These are phyloP conservation scores for Colletotrichum theobromicola DNA, from an alignment of 2,329 filamentous ascomycete genomes.

Conservation along the genomic window DNA sequence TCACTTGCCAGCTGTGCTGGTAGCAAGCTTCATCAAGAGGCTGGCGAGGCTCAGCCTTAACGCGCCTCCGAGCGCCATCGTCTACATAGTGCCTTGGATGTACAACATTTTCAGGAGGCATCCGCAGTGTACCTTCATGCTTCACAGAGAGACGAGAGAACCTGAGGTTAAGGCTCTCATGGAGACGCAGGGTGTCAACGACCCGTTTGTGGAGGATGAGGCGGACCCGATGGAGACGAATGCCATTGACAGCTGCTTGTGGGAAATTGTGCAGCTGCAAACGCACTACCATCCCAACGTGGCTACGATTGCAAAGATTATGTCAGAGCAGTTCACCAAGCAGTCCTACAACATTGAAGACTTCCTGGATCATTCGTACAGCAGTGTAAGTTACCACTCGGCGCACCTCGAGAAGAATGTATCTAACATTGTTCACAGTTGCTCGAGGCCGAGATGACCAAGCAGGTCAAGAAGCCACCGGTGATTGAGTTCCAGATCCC, in stretches of 20 bases:
- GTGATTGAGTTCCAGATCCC: conserved; percentile 95
- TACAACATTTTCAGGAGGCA: conserved; percentile 95
- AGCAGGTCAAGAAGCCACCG: conserved; percentile 83
- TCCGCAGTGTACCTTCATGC: conserved; percentile 92
- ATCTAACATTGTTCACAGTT: conserved; percentile 59
- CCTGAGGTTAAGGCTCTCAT: conserved; percentile 62
- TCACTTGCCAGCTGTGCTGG: conserved; percentile 87
- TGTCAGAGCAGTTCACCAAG: conserved; percentile 97
- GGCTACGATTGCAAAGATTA: conserved; percentile 89
- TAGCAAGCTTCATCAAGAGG: conserved; percentile 97
- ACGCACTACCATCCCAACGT: conserved; percentile 97
- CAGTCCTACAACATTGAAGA: conserved; percentile 94
- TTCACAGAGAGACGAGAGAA: conserved; percentile 76
- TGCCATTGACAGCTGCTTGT: conserved; percentile 91
- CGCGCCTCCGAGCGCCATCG: conserved; percentile 87
- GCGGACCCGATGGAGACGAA: conserved; percentile 82
- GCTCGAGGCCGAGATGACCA: conserved; percentile 81
- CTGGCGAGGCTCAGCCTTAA: conserved; percentile 83
- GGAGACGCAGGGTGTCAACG: conserved; percentile 64
- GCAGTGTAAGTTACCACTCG: conserved; percentile 61
- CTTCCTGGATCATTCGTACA: conserved; percentile 94
- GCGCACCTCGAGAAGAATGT: conserved; percentile 54
- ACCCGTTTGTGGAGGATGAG: conserved; percentile 80
- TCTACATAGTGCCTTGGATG: conserved; percentile 88
- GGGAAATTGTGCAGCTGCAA: conserved; percentile 92